phyloP scores from a whole-genome alignment of 805 yeast genomes.

The Wickerhamomyces sydowiorum region DNA sequence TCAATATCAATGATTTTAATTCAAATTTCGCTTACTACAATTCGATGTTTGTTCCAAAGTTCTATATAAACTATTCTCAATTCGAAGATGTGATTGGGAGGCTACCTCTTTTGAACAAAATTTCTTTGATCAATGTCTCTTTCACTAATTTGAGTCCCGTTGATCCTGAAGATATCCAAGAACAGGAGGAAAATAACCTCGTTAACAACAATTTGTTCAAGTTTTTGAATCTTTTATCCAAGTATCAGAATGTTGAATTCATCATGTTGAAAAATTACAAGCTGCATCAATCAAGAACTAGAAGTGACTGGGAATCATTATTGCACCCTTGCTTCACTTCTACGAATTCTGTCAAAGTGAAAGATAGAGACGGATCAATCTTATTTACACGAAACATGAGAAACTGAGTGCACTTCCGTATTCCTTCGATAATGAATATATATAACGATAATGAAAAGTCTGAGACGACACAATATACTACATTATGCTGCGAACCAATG shows the following conservation, averaged over 20 bases:
- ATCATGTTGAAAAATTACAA: slow-evolving; percentile 30
- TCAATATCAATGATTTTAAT: slow-evolving; percentile 16
- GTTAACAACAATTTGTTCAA: slow-evolving; percentile 32
- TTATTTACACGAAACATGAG: slow-evolving; percentile 27
- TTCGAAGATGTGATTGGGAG: slow-evolving; percentile 15
- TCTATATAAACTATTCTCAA: slow-evolving; percentile 17
- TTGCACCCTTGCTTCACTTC: slow-evolving; percentile 29
- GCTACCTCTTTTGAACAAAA: slow-evolving; percentile 12
- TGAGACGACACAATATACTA: no score
- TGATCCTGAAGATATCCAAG: slow-evolving; percentile 22
- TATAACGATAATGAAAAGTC: neutral
- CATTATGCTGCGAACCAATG: no score
- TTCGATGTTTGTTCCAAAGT: slow-evolving; percentile 23
- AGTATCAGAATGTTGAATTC: slow-evolving; percentile 29
- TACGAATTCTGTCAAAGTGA: slow-evolving; percentile 28
- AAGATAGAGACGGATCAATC: slow-evolving; percentile 34
- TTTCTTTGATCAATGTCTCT: slow-evolving; percentile 18
- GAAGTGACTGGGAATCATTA: slow-evolving; percentile 32
- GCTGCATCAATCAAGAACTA: slow-evolving; percentile 31
- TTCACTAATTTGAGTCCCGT: slow-evolving; percentile 21
- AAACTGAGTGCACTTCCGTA: neutral
- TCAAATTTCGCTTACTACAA: slow-evolving; percentile 23
- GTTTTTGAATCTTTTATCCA: slow-evolving; percentile 26
- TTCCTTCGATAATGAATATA: neutral
- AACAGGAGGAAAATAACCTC: slow-evolving; percentile 21